Evolutionary conservation across 2,329 filamentous ascomycete genomes (phyloP), one percentile per base, ranked within the genome.

Genomic region (Fusarium continuum): DNA sequence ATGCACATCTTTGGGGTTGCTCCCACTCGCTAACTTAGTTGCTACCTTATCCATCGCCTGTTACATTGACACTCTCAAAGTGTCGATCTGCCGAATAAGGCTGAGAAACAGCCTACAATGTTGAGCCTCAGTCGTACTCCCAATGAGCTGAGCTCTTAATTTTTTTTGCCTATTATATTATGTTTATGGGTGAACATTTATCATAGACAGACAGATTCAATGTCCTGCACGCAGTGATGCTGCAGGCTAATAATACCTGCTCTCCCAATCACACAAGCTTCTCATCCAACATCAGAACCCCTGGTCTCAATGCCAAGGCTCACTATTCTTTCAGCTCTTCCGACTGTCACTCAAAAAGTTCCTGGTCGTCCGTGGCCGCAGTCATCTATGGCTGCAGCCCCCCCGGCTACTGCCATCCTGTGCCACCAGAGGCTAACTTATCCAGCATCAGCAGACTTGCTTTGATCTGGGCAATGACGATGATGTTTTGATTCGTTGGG

Each of bases 401-500:
- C 35, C 29, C 45, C 35, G 19, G 35, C 13, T 23, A 41, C 22
- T 25, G 17, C 20, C n/a, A 6, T 38, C 22, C 29, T 34, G 28
- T 26, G 19, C 53, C 53, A 8, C 19, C 38, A 20, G 45, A 19
- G 35, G 23, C 41, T 40, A 34, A 26, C 38, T 31, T 41, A 39
- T 51, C 28, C 19, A 55, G 48, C 36, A 40, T 43, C 16, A 32
- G n/a, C 22, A 26, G 11, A 23, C 29, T 41, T 38, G 19, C 22
- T 19, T 14, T 23, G 34, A 25, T 48, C 28, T 16, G 16, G 34
- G 17, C 17, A 13, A 13, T 9, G 19, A 38, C 19, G 4, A 7
- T 14, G n/a, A n/a, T 14, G 5, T 13, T 9, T 13, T 39, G 14
- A 13, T 25, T 34, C n/a, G 39, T 39, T n/a, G 22, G 91, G 91